Evolutionary conservation across 192 early-diverging fungal genomes (phyloP), one percentile per base, ranked within the genome.

Genomic region (Coemansia furcata): DNA sequence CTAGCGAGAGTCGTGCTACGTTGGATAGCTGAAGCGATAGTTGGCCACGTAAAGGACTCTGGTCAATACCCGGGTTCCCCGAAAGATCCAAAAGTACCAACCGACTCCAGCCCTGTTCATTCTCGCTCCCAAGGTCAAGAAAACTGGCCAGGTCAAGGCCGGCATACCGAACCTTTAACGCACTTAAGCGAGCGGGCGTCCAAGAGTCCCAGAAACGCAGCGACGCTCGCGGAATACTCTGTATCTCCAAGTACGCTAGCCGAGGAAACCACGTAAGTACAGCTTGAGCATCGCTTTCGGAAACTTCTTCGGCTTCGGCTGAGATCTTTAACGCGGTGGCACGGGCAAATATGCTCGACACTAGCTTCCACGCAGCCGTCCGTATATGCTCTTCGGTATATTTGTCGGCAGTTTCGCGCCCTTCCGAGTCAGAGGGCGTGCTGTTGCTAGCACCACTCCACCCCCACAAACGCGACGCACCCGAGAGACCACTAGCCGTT

Each of bases 241-340:
- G 73, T 7, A 72, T 50, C 37, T 83, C 81, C 36, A 83, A 61
- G 39, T 69, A 78, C 44, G 78, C 70, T 15, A 83, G 73, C 52
- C 58, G 72, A 15, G 81, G 81, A 39, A 83, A 83, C 81, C 81
- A 83, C 21, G 81, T 73, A 69, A 83, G 40, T 8, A 83, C 81
- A 0, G 76, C 81, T 44, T 63, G 66, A 2, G 68, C 74, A n/a
- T 82, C 74, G 62, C 54, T 40, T 60, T 73, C 71, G 6, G 67
- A 39, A 1, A 77, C 80, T 43, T 82, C 80, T 46, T 77, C 80
- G 6, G 74, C 74, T 50, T 82, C 80, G 30, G 74, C 80, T 14
- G 80, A 74, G 7, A 82, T 60, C 19, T 65, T 69, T 40, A 82
- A 65, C 58, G 80, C 74, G 8, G 74, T 77, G 26, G 80, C 75